Percentiles rank a stretch among this genome's conserved stretches.
These are phyloP conservation scores for Tetradesmus lagerheimii DNA, from an alignment of 139 green algal species.

Conservation along the genomic window DNA sequence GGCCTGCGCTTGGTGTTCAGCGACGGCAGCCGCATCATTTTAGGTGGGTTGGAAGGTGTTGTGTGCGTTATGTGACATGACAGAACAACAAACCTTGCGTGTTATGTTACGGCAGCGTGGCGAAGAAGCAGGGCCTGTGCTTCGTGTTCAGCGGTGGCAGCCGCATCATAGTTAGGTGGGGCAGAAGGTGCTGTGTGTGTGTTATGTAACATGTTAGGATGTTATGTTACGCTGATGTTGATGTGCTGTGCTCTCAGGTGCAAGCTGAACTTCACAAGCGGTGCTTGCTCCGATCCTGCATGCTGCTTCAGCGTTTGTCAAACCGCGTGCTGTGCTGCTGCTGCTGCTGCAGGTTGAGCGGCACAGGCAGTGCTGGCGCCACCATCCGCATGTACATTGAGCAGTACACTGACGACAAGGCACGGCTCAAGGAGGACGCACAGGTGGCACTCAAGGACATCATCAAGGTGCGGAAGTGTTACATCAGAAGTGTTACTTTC, in stretches of 20 bases:
- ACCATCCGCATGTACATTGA: constrained; percentile 99
- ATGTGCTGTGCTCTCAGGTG: no score
- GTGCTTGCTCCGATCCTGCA: no score
- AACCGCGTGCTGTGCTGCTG: neutral
- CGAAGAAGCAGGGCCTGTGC: constrained; percentile 93
- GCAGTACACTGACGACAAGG: constrained; percentile 91
- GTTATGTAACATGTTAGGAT: no score
- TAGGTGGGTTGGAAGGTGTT: no score
- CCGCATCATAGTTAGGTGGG: constrained; percentile 96
- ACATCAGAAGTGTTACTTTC: no score
- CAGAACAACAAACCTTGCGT: no score
- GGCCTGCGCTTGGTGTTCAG: constrained; percentile 97
- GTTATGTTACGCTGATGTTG: no score
- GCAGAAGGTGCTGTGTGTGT: no score
- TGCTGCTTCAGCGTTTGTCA: no score
- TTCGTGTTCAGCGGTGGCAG: constrained; percentile 97
- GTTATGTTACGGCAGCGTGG: constrained; percentile 82
- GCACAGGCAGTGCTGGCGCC: constrained; percentile 85
- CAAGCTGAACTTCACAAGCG: no score
- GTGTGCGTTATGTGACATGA: no score
- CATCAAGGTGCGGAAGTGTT: constrained; percentile 60
- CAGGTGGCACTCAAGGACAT: constrained; percentile 69
- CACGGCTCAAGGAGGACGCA: constrained; percentile 86
- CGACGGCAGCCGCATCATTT: constrained; percentile 97
- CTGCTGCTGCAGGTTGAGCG: constrained; percentile 38